These are phyloP conservation scores for Sporothrix sp. DNA, from an alignment of 2,329 filamentous ascomycete genomes.

Conservation along the genomic window DNA sequence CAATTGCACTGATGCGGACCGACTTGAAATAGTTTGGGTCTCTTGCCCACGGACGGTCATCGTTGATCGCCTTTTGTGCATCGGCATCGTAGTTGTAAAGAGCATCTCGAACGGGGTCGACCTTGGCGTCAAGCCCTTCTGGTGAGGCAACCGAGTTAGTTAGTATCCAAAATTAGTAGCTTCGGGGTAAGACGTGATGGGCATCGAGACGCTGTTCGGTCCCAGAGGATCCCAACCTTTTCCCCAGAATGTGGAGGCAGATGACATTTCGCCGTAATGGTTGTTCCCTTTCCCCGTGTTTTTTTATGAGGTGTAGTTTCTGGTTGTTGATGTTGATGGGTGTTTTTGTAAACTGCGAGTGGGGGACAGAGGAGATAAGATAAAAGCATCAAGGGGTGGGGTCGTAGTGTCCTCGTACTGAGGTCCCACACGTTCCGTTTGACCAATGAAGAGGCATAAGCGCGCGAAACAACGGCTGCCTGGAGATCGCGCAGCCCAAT, in stretches of 20 bases:
- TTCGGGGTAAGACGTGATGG: too few relatives aligned
- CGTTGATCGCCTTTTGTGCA: constrained; percentile 56
- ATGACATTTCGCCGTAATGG: constrained; percentile 36
- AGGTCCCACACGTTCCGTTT: too few relatives aligned
- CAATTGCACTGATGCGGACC: constrained; percentile 86
- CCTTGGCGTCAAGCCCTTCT: constrained; percentile 78
- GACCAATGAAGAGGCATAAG: too few relatives aligned
- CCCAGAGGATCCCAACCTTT: constrained; percentile 37
- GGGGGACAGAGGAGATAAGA: background rate
- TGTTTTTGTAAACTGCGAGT: background rate
- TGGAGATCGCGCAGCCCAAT: too few relatives aligned
- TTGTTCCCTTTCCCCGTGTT: background rate
- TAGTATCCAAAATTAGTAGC: too few relatives aligned
- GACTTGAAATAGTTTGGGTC: constrained; percentile 86
- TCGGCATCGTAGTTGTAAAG: constrained; percentile 74
- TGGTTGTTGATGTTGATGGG: background rate
- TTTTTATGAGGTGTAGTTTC: background rate
- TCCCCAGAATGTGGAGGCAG: constrained; percentile 48
- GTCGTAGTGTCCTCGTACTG: too few relatives aligned
- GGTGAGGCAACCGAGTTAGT: background rate
- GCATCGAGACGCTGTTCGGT: too few relatives aligned
- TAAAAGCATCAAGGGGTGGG: too few relatives aligned
- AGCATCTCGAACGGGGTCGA: constrained; percentile 79
- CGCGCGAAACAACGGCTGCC: too few relatives aligned
- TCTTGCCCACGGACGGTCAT: constrained; percentile 61